These are phyloP conservation scores for Corchorus capsularis DNA, from an alignment of 345 rosid genomes.

Conservation along the genomic window DNA sequence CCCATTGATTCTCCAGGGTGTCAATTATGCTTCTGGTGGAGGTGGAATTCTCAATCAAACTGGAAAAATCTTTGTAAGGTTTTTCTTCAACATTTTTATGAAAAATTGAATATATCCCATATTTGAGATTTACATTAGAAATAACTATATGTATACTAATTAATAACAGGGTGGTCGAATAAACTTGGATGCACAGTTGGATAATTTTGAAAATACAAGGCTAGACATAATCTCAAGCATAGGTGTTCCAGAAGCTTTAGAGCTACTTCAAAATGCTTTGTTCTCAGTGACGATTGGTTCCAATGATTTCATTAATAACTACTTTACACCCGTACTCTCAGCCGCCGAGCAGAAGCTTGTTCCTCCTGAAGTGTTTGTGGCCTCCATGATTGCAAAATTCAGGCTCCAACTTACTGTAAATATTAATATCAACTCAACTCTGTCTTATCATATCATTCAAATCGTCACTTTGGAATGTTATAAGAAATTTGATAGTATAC, in stretches of 20 bases:
- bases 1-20: constrained; percentile 52
- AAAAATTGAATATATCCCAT: not conserved
- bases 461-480: not conserved
- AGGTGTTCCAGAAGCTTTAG: constrained; percentile 43
- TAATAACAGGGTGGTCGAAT: constrained; percentile 59
- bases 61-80: constrained; percentile 69
- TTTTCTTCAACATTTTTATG: not conserved
- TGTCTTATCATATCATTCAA: not conserved
- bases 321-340: constrained; percentile 61
- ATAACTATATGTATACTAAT: not conserved
- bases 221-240: constrained; percentile 43
- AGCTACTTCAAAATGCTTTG: constrained; percentile 38
- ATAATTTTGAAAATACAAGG: constrained; percentile 54
- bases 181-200: constrained; percentile 61
- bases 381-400: constrained; percentile 52
- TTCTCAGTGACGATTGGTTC: constrained; percentile 73
- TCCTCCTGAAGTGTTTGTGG: constrained; percentile 55
- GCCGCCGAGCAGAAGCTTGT: constrained; percentile 37
- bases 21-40: constrained; percentile 85
- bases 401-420: constrained; percentile 64
- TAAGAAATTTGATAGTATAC: not conserved
- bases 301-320: constrained; percentile 76
- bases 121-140: not conserved
- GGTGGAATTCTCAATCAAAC: constrained; percentile 76
- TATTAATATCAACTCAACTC: not conserved